Conservation (phyloP, 108 stramenopile species). For the Cyclostephanos tholiformis region DNA sequence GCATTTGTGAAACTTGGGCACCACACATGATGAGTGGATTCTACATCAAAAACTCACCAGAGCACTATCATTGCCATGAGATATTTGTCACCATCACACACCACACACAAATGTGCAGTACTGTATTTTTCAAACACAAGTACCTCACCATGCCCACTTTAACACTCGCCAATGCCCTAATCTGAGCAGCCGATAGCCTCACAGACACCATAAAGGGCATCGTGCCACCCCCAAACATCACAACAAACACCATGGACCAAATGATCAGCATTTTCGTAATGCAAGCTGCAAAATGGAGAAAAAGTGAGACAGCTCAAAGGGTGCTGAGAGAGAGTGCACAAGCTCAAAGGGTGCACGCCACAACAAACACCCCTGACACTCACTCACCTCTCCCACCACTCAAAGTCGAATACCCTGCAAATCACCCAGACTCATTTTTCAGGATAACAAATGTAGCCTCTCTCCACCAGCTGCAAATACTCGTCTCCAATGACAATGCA, state of each 20-base stretch:
- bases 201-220: background rate
- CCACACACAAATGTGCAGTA: too few relatives aligned
- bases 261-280: too few relatives aligned
- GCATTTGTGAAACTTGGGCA: conserved; percentile 6
- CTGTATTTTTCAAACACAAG: too few relatives aligned
- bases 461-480: background rate
- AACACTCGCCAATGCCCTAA: too few relatives aligned
- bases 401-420: background rate
- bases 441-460: too few relatives aligned
- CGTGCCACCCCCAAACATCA: too few relatives aligned
- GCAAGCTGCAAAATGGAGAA: too few relatives aligned
- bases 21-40: background rate
- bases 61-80: conserved; percentile 8
- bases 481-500: background rate
- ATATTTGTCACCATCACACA: background rate
- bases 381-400: background rate
- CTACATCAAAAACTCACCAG: conserved; percentile 1
- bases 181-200: too few relatives aligned
- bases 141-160: too few relatives aligned
- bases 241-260: background rate
- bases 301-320: background rate
- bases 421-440: background rate
- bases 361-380: too few relatives aligned
- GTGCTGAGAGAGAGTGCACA: background rate
- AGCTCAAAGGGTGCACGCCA: background rate